These are phyloP conservation scores for Candida takata DNA, from an alignment of 805 yeast species.

Conservation along the genomic window DNA sequence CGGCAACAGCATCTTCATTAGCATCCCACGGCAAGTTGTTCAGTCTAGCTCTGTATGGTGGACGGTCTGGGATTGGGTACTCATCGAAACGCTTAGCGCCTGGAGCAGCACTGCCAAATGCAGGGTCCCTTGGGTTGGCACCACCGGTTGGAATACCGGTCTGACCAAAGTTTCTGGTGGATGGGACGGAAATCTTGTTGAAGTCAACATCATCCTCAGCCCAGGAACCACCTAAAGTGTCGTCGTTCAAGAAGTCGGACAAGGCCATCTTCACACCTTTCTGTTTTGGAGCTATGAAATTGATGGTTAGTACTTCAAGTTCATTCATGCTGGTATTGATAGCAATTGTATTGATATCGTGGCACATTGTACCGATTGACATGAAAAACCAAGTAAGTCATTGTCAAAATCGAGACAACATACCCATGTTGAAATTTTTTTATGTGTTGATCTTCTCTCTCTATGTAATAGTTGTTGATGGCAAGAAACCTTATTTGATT, in stretches of 20 bases:
- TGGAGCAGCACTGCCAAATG: conserved; percentile 28
- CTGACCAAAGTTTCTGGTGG: conserved; percentile 25
- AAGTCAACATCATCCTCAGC: conserved; percentile 80
- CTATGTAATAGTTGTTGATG: no score
- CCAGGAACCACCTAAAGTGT: conserved; percentile 72
- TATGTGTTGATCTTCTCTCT: no score
- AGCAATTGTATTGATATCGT: no score
- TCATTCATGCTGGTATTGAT: no score
- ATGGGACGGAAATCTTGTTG: conserved; percentile 51
- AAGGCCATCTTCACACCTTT: conserved; percentile 76
- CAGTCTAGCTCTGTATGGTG: conserved; percentile 90
- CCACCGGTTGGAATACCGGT: conserved; percentile 25
- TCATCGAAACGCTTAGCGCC: conserved; percentile 47
- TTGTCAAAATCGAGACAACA: neutral
- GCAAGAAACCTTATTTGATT: no score
- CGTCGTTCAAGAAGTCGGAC: conserved; percentile 77
- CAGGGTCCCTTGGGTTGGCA: conserved; percentile 32
- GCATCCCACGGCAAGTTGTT: conserved; percentile 81
- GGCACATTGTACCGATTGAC: no score
- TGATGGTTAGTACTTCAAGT: no score
- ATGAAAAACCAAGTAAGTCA: neutral
- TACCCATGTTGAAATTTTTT: conserved; percentile 9
- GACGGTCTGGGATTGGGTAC: conserved; percentile 80
- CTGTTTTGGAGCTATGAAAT: conserved; percentile 49
- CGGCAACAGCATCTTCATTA: conserved; percentile 53